These are phyloP conservation scores for Pyrenochaeta sp. DNA, from an alignment of 2,329 filamentous ascomycete species.

Conservation along the genomic window DNA sequence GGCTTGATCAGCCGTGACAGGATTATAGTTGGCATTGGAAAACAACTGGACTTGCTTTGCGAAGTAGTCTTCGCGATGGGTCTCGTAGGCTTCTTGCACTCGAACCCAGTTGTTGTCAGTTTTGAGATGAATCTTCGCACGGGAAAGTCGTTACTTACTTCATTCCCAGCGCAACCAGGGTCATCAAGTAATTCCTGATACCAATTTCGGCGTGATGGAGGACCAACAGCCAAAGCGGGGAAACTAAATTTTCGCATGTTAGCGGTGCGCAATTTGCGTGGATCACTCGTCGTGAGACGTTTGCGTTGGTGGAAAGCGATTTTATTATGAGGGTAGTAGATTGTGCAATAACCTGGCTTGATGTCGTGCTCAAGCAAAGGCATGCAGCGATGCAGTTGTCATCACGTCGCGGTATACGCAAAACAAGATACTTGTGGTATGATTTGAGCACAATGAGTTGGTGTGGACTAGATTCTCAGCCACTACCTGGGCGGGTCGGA, in stretches of 20 bases:
- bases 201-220: slow-evolving; percentile 20
- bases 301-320: too few species aligned
- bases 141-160: slow-evolving; percentile 5
- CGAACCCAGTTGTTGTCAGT: neutral
- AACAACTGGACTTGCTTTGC: slow-evolving; percentile 12
- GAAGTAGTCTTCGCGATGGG: slow-evolving; percentile 7
- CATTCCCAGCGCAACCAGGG: slow-evolving; percentile 9
- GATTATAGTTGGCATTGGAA: neutral
- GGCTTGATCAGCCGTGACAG: slow-evolving; percentile 14
- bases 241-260: slow-evolving; percentile 14
- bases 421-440: neutral
- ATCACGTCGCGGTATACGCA: too few species aligned
- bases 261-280: neutral
- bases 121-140: too few species aligned
- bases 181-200: slow-evolving; percentile 21
- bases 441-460: neutral
- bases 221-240: slow-evolving; percentile 11
- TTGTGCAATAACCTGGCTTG: too few species aligned
- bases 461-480: too few species aligned
- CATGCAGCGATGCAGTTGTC: too few species aligned
- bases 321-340: too few species aligned
- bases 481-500: too few species aligned
- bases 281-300: neutral
- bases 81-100: slow-evolving; percentile 12
- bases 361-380: too few species aligned